These are phyloP conservation scores for Malassezia slooffiae DNA, from an alignment of 1,284 basidiomycete genomes.

Conservation along the genomic window DNA sequence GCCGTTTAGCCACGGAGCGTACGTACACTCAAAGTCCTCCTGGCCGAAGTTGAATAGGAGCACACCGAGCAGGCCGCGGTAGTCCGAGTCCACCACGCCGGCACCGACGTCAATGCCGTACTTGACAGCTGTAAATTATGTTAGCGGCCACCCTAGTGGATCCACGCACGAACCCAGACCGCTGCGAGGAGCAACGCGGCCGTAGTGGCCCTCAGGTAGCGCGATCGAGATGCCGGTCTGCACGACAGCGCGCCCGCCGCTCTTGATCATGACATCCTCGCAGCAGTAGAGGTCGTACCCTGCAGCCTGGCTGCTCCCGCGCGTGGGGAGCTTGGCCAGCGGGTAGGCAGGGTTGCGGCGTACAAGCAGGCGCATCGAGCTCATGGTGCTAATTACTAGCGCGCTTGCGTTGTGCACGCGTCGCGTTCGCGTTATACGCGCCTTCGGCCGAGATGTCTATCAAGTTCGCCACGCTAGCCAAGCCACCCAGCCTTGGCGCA, in stretches of 20 bases:
- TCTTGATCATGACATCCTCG: constrained; percentile 29
- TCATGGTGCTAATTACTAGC: too few species aligned
- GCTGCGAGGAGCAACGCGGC: constrained; percentile 84
- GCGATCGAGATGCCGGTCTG: constrained; percentile 84
- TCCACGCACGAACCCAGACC: constrained; percentile 75
- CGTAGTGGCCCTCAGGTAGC: constrained; percentile 83
- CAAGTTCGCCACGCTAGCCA: constrained; percentile 6
- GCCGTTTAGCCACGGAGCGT: background rate
- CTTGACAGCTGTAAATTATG: constrained; percentile 64
- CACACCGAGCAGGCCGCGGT: constrained; percentile 83
- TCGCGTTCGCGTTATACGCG: too few species aligned
- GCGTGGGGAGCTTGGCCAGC: constrained; percentile 71
- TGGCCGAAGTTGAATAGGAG: constrained; percentile 80
- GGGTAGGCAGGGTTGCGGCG: constrained; percentile 62
- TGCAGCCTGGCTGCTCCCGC: constrained; percentile 73
- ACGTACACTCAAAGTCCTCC: constrained; percentile 60
- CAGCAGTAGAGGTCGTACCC: constrained; percentile 90
- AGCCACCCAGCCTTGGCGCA: constrained; percentile 3
- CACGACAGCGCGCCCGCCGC: constrained; percentile 68
- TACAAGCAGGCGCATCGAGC: constrained; percentile 56
- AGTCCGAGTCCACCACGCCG: constrained; percentile 91
- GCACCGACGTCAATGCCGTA: constrained; percentile 95
- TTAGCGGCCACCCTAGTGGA: too few species aligned
- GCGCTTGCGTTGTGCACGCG: too few species aligned
- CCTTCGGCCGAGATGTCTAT: background rate